Base-by-base conservation (phyloP, 495 filamentous ascomycete genomes). In the Lasiosphaeria ovina region DNA sequence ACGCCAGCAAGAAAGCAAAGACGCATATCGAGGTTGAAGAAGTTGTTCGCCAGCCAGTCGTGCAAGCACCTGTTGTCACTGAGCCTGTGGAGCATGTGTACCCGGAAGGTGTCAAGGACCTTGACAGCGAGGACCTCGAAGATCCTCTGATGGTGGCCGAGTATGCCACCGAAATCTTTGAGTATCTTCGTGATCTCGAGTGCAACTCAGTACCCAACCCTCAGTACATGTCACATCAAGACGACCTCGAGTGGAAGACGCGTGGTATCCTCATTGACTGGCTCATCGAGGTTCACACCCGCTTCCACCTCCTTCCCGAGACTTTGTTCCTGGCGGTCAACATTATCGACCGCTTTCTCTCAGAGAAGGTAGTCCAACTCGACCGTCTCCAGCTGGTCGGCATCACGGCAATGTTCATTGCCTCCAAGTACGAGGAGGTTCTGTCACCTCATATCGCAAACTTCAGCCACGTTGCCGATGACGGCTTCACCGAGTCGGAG, bases 391-490 rank as follows among this genome's bases (percentile, higher is more conserved):
- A 98, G 75, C 82, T 98, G 11, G 94, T 98, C 61, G 94, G 94
- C 70, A 91, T 98, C 62, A 95, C 94, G 51, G 94, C 94, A 70
- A 98, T 98, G 94, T 92, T 98, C 81, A 96, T 98, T 71, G 94
- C 95, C 24, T 93, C 93, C 65, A 98, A 98, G 78, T 98, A 98
- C 67, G 94, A 98, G 73, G 94, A 98, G 69, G 92, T 98, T 56
- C 84, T 98, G 31, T 97, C 94, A 4, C 95, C 94, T 36, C 94
- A 98, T 70, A 91, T 98, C 42, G 86, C 87, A 73, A 97, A 97
- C 84, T 98, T 98, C 82, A 88, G 89, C 62, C 90, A 96, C 66
- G 91, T 98, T 66, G 91, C 94, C 67, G 95, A 98, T 71, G 92
- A 98, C 73, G 94, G 92, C 45, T 98, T 98, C 72, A 86, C 85